Conservation (phyloP, 495 filamentous ascomycete species). For the Hyaloscypha bicolor region DNA sequence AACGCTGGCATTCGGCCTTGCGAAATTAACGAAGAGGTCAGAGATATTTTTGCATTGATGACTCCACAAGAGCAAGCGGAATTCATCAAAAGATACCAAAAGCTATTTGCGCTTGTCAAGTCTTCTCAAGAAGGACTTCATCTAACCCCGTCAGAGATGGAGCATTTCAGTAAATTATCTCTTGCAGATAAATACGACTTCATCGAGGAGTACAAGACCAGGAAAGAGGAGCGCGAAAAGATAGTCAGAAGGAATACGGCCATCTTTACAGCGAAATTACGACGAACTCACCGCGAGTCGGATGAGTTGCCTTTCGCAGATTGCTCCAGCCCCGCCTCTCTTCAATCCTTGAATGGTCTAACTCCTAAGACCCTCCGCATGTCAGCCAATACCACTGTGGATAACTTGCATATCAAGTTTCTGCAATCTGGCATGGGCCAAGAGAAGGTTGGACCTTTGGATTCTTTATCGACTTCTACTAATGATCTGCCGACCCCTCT, state of each 20-base stretch:
- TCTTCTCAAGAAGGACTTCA: background rate
- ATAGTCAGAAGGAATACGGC: background rate
- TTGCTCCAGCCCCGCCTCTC: no score
- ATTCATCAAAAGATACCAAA: constrained; percentile 16
- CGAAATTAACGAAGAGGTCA: constrained; percentile 4
- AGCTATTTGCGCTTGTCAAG: background rate
- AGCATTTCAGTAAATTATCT: constrained; percentile 3
- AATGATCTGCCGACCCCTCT: no score
- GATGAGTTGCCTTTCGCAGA: background rate
- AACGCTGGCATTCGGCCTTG: constrained; percentile 14
- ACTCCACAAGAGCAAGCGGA: constrained; percentile 2
- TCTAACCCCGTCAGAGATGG: background rate
- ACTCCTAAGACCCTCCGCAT: background rate
- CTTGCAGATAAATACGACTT: background rate
- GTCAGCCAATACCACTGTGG: no score
- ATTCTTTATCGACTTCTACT: no score
- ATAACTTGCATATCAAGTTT: no score
- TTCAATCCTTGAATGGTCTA: no score
- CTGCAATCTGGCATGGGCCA: no score
- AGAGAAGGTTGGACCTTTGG: no score
- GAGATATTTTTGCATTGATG: constrained; percentile 16
- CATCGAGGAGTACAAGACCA: background rate
- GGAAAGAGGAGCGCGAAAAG: background rate
- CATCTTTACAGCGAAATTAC: background rate
- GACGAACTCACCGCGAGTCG: background rate